These are phyloP conservation scores for Pythium chondricola DNA, from an alignment of 352 stramenopile species.

Conservation along the genomic window DNA sequence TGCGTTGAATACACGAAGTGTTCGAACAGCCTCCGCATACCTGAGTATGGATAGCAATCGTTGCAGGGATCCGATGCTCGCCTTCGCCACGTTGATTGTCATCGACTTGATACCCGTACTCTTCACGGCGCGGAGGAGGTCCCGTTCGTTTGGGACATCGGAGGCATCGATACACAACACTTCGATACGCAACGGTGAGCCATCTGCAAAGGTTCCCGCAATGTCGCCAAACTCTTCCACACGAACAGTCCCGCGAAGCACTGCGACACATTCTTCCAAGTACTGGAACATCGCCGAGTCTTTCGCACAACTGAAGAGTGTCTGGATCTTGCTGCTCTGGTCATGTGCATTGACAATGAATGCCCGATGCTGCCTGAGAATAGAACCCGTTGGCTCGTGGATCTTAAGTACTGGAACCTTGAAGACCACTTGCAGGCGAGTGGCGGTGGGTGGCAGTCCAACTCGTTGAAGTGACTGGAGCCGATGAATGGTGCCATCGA, in stretches of 20 bases:
- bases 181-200: neutral
- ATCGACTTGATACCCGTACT: neutral
- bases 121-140: neutral
- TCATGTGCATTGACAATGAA: neutral
- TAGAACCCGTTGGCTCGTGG: constrained; percentile 2
- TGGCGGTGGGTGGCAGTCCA: too few species aligned
- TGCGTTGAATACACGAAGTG: constrained; percentile 4
- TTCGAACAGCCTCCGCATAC: neutral
- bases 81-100: constrained; percentile 1
- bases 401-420: neutral
- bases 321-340: neutral
- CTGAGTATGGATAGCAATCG: neutral
- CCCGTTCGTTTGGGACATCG: neutral
- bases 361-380: constrained; percentile 1
- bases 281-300: neutral
- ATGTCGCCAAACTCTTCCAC: neutral
- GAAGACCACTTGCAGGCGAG: constrained; percentile 6
- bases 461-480: too few species aligned
- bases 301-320: neutral
- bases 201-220: neutral
- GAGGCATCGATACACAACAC: constrained; percentile 2
- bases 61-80: neutral
- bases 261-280: neutral
- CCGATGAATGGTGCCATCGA: too few species aligned
- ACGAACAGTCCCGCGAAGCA: neutral